Base-by-base conservation (phyloP, 2,329 filamentous ascomycete species). In the Neonectria magnoliae region DNA sequence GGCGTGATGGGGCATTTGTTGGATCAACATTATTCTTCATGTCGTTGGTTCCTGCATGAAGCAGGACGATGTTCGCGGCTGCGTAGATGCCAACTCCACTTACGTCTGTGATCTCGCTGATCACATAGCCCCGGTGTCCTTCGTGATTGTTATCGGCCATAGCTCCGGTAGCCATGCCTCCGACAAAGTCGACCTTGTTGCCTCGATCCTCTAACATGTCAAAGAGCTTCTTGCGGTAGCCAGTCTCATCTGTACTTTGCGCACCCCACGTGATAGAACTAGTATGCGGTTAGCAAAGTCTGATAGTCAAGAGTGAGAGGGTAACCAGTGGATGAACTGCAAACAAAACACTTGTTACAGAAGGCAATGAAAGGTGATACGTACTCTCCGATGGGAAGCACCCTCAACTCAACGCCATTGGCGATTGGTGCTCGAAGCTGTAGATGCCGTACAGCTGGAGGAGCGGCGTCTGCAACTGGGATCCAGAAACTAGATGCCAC, bases 61-160 rank as follows among this genome's bases (percentile, higher is more conserved):
- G 47, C 4, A 60, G 51, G 13, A 48, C 50, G 4, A 60, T 48
- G 31, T 60, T 60, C 1, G 50, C 4, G n/a, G 31, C 58, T 18
- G 50, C 38, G 20, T 55, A 48, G 22, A 60, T 55, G n/a, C 50
- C 58, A 14, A 20, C 16, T 18, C 3, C 5, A 41, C 58, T 55
- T 1, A 11, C 38, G 11, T 42, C 38, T 18, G n/a, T 42, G 8
- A 42, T 42, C n/a, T 42, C 38, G n/a, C n/a, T 18, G n/a, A 42
- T 42, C n/a, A 20, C n/a, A n/a, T 10, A 18, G 4, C 67, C 67
- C 16, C 52, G 61, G 45, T 68, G 65, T n/a, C 67, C 67, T 50
- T 69, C 62, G 51, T 70, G 68, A 56, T 67, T 55, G 31, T 68
- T 70, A 27, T 70, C 68, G 5, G 14, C 18, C 65, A 70, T 70